Percentiles rank a stretch among this genome's conserved stretches.
Conservation (phyloP, 495 filamentous ascomycete species). For the Daldinia grandis region DNA sequence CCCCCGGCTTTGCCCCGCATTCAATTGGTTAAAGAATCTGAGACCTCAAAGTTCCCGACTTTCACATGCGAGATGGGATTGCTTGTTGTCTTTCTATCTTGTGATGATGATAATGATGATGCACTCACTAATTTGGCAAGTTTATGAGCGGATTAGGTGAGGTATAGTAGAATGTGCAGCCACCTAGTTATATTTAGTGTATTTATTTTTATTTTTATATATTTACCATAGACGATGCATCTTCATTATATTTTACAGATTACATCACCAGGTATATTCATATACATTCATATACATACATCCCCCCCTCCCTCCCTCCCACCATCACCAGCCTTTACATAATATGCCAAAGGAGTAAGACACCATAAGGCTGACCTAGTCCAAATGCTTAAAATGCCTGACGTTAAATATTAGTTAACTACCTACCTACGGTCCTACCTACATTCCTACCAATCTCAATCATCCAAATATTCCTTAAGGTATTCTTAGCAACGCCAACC, state of each 20-base stretch:
- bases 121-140: neutral
- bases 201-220: neutral
- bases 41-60: conserved; percentile 1
- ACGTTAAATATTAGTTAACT: too few species aligned
- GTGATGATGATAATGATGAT: neutral
- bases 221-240: neutral
- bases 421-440: too few species aligned
- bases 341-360: neutral
- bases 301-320: neutral
- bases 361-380: neutral
- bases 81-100: neutral
- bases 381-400: neutral
- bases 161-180: neutral
- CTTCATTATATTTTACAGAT: neutral
- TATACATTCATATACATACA: neutral
- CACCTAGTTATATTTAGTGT: neutral
- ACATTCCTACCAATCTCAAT: too few species aligned
- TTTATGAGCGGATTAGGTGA: neutral
- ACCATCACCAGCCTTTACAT: neutral
- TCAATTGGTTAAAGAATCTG: conserved; percentile 18
- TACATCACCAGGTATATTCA: neutral
- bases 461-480: neutral
- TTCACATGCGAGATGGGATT: conserved; percentile 27
- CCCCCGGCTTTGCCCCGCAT: conserved; percentile 36
- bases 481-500: conserved; percentile 13